phyloP scores from a whole-genome alignment of 2,329 filamentous ascomycete genomes.

The Hymenoscyphus fraxineus region DNA sequence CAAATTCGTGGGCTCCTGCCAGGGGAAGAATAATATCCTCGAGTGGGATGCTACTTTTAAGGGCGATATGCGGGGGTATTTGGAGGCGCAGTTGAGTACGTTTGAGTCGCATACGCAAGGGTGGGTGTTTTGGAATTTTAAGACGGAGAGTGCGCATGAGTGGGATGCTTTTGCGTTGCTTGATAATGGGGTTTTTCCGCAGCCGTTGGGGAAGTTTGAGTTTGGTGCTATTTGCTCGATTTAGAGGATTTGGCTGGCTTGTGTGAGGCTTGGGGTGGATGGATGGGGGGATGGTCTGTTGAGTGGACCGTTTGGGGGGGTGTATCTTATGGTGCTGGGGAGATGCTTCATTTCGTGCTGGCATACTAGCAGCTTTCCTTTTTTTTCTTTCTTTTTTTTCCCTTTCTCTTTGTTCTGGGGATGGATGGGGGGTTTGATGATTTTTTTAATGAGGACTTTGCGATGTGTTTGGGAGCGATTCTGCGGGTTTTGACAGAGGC shows the following conservation, averaged over 20 bases:
- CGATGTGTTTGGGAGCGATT: too few species aligned
- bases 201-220: slow-evolving; percentile 35
- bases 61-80: slow-evolving; percentile 46
- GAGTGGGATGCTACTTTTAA: slow-evolving; percentile 40
- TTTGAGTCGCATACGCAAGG: slow-evolving; percentile 50
- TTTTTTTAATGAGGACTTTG: too few species aligned
- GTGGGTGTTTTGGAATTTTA: slow-evolving; percentile 58
- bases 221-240: slow-evolving; percentile 25
- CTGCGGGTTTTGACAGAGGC: too few species aligned
- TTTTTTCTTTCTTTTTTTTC: too few species aligned
- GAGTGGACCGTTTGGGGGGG: too few species aligned
- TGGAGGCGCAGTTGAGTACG: slow-evolving; percentile 51
- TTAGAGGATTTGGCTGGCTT: slow-evolving; percentile 6
- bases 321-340: too few species aligned
- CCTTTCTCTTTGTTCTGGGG: too few species aligned
- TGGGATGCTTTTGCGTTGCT: slow-evolving; percentile 50
- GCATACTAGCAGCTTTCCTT: too few species aligned
- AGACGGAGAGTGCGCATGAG: slow-evolving; percentile 49
- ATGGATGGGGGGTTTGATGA: too few species aligned
- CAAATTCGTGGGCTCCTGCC: slow-evolving; percentile 51
- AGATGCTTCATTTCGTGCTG: too few species aligned
- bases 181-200: slow-evolving; percentile 49
- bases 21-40: slow-evolving; percentile 47
- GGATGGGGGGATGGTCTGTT: background rate
- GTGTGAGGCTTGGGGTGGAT: slow-evolving; percentile 2